Evolutionary conservation across 2,329 filamentous ascomycete species (phyloP), one percentile per base, ranked within the genome.

Genomic region (Aureobasidium sp.): DNA sequence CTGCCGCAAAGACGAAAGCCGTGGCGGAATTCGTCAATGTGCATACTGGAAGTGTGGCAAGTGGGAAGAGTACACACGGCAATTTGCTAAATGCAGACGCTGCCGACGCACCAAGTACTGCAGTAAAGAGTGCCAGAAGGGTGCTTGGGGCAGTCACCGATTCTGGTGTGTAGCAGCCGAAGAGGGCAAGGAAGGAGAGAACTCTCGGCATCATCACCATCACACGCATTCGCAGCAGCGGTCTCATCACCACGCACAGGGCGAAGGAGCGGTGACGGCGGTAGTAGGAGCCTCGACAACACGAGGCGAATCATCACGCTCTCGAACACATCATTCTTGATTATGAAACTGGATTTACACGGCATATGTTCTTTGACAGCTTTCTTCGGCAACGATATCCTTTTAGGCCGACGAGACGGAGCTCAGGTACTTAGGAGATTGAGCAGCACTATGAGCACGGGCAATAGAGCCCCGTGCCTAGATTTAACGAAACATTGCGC

Each of bases 81-180:
- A 99, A 73, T 99, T 99, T 75, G 94, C 94, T 68, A 99, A 99
- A 77, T 99, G 94, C 77, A 87, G 94, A 67, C 87, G 94, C 66
- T 99, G 94, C 78, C 86, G 94, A 68, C 86, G 94, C 67, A 99
- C 94, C 65, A 99, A 99, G 76, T 97, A 97, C 79, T 99, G 94
- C 85, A 97, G 92, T 83, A 99, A 99, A 77, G 94, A 99, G 75
- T 99, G 94, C 76, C 94, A 99, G 77, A 97, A 97, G 81, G 95
- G 90, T 69, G 95, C 94, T 11, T 99, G 94, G 94, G 91, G 94
- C 31, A 97, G 91, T 76, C 94, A 99, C 74, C 87, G 94, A 64
- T 95, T 97, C 77, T 99, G 94, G 94, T 99, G 94, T 74, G 88
- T 94, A 63, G 87, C 88, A 63, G 89, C 89, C 17, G 82, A 82